phyloP scores from a whole-genome alignment of 2,329 filamentous ascomycete species.

The Aspergillus texensis region DNA sequence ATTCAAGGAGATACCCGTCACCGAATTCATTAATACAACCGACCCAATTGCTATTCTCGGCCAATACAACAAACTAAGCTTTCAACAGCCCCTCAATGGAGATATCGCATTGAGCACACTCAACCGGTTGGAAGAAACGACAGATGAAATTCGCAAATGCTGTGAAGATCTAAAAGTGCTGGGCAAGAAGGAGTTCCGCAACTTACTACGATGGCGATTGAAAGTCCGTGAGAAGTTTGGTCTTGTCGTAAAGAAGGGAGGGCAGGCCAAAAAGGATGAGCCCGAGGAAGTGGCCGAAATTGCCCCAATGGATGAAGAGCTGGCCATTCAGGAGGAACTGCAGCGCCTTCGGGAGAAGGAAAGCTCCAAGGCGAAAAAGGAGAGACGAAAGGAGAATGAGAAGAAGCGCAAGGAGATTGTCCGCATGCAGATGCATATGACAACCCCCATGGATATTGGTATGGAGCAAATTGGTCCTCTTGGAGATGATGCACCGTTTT shows the following conservation, averaged over 20 bases:
- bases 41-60: slow-evolving; percentile 94
- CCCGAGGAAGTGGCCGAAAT: slow-evolving; percentile 78
- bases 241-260: slow-evolving; percentile 72
- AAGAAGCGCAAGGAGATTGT: slow-evolving; percentile 91
- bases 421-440: slow-evolving; percentile 98
- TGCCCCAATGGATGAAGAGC: slow-evolving; percentile 90
- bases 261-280: slow-evolving; percentile 53
- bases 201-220: slow-evolving; percentile 84
- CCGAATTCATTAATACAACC: slow-evolving; percentile 88
- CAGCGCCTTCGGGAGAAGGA: slow-evolving; percentile 81
- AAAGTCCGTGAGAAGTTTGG: slow-evolving; percentile 90
- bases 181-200: slow-evolving; percentile 91
- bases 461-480: slow-evolving; percentile 80
- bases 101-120: slow-evolving; percentile 87
- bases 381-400: slow-evolving; percentile 86
- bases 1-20: slow-evolving; percentile 85
- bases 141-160: slow-evolving; percentile 74
- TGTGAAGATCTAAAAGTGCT: slow-evolving; percentile 86
- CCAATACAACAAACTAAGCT: slow-evolving; percentile 78
- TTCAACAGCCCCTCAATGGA: slow-evolving; percentile 75
- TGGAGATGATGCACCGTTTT: slow-evolving; percentile 84
- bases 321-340: slow-evolving; percentile 85
- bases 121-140: slow-evolving; percentile 83
- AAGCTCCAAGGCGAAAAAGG: slow-evolving; percentile 74
- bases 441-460: slow-evolving; percentile 91